These are phyloP conservation scores for Scedosporium aurantiacum DNA, from an alignment of 2,329 filamentous ascomycete genomes.

Conservation along the genomic window DNA sequence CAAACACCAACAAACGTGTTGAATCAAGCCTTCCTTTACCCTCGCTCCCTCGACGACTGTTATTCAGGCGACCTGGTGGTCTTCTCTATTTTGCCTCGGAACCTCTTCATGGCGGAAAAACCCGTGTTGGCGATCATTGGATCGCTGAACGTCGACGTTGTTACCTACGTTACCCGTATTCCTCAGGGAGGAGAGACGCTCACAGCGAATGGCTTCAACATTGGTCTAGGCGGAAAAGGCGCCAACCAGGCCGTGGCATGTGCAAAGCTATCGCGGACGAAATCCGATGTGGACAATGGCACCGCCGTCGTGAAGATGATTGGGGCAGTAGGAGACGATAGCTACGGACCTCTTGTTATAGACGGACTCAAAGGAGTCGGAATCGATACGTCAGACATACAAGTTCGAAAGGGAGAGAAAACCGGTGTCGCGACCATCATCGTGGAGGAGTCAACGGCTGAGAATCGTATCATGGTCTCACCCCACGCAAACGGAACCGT, in stretches of 20 bases:
- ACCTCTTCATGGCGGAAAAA: background rate
- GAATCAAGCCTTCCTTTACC: too few species aligned
- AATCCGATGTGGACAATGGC: slow-evolving; percentile 21
- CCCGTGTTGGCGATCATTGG: slow-evolving; percentile 33
- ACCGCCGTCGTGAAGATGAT: slow-evolving; percentile 52
- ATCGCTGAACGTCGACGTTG: slow-evolving; percentile 90
- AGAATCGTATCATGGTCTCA: slow-evolving; percentile 67
- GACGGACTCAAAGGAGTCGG: slow-evolving; percentile 48
- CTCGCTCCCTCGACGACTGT: too few species aligned
- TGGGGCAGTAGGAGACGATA: slow-evolving; percentile 60
- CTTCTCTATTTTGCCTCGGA: background rate
- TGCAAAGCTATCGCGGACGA: slow-evolving; percentile 61
- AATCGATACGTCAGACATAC: slow-evolving; percentile 47
- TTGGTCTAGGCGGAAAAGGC: slow-evolving; percentile 83
- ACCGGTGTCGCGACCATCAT: slow-evolving; percentile 67
- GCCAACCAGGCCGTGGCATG: slow-evolving; percentile 91
- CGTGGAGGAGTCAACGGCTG: slow-evolving; percentile 59
- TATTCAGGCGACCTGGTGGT: background rate
- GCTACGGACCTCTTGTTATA: slow-evolving; percentile 51
- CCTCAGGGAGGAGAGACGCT: slow-evolving; percentile 81
- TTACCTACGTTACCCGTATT: slow-evolving; percentile 75
- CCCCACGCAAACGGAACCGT: slow-evolving; percentile 58
- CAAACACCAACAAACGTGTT: too few species aligned
- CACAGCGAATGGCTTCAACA: slow-evolving; percentile 59
- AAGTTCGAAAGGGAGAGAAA: slow-evolving; percentile 29